Base-by-base conservation (phyloP, 2,329 filamentous ascomycete genomes). In the Colletotrichum zoysiae region DNA sequence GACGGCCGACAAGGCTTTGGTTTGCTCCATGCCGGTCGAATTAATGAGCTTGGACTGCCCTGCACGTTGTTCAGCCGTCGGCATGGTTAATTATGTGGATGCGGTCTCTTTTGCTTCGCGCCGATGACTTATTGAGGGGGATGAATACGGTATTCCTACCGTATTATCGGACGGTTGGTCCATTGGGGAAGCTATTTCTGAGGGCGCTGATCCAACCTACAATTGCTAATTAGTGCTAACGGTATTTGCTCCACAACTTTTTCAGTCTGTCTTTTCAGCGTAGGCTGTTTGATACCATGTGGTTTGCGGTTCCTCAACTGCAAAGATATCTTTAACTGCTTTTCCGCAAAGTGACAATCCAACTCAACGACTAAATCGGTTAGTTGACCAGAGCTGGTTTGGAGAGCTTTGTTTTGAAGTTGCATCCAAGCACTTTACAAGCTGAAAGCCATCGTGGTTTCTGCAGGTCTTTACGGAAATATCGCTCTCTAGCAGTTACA, bases 21-120 rank as follows among this genome's bases (percentile, higher is more conserved):
- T 63, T 71, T 71, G 30, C 65, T 46, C 65, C 46, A 53, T 68
- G 68, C 64, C 66, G 23, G 57, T 40, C 63, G 14, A 44, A 23
- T 33, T 23, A 35, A 20, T 33, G 20, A 44, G 26, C 12, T 30
- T 48, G 38, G 26, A 35, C 44, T 46, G 40, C 20, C n/a, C 62
- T 55, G 57, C 44, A 44, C 56, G 26, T 26, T 26, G 20, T 38
- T 20, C 26, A 23, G 11, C 7, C 12, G 11, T 23, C 11, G 35
- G n/a, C 59, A 62, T 40, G 20, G 7, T n/a, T 20, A 46, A 56
- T 30, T 14, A 18, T 53, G 14, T 14, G 14, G 3, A 14, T 7
- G 56, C 1, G n/a, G 14, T 42, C n/a, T 14, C 7, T 38, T 23
- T 5, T n/a, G 12, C 46, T 23, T 23, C 46, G 42, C 46, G 20